Evolutionary conservation across 305 asterid species (phyloP), one percentile per base, ranked within the genome.

Genomic region (Fraxinus floribunda): DNA sequence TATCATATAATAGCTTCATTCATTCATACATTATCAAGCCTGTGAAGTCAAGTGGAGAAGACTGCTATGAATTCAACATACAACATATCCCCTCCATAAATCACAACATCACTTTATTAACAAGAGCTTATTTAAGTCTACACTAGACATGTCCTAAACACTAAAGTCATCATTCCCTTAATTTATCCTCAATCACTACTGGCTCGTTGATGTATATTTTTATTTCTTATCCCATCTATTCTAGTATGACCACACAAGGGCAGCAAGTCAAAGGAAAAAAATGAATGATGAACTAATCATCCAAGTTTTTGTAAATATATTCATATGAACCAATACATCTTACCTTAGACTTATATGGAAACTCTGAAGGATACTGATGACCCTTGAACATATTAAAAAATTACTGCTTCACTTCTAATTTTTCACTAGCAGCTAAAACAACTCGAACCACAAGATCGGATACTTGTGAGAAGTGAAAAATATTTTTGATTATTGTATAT

Each of bases 341-440:
- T 75, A 90, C 98, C 95, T 92, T 93, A 22, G 94, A 93, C 79
- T 85, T 91, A 84, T 90, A 92, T 38, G 88, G 90, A 80, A 91
- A 93, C 87, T 91, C 97, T 1, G 39, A 0, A 0, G 39, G 39
- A 36, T 36, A 36, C 1, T 36, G 8, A 36, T 5, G 39, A 36
- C 39, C 39, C 8, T 0, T 36, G 39, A 36, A 35, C 38, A 35
- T 35, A 35, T 35, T 35, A 0, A 35, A 6, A 35, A 35, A 35
- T 35, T 35, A 6, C 7, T 35, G 38, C 38, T 35, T 35, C 38
- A 35, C 38, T 35, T 4, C 39, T 36, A 36, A 1, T 36, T 36
- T 36, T 5, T 36, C 39, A 36, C 5, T 36, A 7, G 39, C 39
- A 5, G 39, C 8, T 36, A 36, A 36, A 5, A 36, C 39, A 36